These are phyloP conservation scores for Musa itinerans DNA, from an alignment of 176 grass and related monocot species.

Conservation along the genomic window DNA sequence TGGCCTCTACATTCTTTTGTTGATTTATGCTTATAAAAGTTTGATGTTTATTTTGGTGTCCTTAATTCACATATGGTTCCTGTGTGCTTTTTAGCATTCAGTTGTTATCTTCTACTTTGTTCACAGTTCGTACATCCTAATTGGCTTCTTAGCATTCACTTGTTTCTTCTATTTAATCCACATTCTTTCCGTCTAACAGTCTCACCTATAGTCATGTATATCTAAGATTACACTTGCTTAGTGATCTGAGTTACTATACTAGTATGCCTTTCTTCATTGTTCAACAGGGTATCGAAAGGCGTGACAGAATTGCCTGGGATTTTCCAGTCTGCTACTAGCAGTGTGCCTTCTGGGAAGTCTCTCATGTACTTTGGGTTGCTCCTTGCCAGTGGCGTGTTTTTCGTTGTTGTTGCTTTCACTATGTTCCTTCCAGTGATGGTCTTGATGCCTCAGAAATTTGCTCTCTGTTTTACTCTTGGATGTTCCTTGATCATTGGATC, in stretches of 20 bases:
- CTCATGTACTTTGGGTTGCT: conserved; percentile 94
- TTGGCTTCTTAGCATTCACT: not conserved
- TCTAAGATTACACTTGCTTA: not conserved
- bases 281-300: conserved; percentile 59
- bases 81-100: not conserved
- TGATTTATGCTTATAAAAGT: not conserved
- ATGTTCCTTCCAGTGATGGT: conserved; percentile 95
- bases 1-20: not conserved
- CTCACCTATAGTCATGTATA: too few species aligned
- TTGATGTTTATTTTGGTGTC: not conserved
- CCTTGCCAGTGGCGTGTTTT: conserved; percentile 87
- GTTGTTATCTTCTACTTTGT: not conserved
- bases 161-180: not conserved
- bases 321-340: conserved; percentile 83
- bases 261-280: not conserved
- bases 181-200: not conserved
- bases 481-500: conserved; percentile 85
- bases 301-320: conserved; percentile 84
- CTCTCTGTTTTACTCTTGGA: conserved; percentile 84
- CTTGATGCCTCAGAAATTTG: conserved; percentile 94
- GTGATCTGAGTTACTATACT: not conserved
- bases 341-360: conserved; percentile 74
- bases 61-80: not conserved
- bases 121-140: too few species aligned
- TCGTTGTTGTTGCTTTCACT: conserved; percentile 80